These are phyloP conservation scores for Pichia sp. DNA, from an alignment of 1,139 yeast genomes.

Conservation along the genomic window DNA sequence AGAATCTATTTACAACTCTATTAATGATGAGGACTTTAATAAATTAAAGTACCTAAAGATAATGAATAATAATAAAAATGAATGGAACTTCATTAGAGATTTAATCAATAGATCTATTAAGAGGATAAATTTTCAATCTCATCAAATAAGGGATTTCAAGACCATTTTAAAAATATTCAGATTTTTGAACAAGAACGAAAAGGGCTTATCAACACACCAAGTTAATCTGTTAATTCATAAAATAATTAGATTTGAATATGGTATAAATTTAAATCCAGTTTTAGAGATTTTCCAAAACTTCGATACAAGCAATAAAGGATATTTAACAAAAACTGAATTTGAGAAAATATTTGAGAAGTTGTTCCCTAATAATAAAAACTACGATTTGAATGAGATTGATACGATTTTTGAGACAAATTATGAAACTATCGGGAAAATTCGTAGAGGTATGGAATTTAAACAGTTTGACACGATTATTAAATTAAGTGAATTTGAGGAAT, in stretches of 20 bases:
- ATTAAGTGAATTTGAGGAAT: constrained; percentile 14
- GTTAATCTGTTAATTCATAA: constrained; percentile 9
- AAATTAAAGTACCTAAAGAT: background rate
- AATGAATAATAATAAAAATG: background rate
- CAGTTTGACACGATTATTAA: constrained; percentile 21
- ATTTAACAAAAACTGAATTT: constrained; percentile 63
- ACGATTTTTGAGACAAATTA: constrained; percentile 25
- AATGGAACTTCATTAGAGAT: constrained; percentile 6
- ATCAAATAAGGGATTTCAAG: constrained; percentile 13
- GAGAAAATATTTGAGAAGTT: constrained; percentile 48
- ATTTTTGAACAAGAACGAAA: constrained; percentile 1
- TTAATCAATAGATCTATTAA: constrained; percentile 5
- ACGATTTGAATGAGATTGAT: constrained; percentile 18
- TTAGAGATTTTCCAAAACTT: constrained; percentile 16
- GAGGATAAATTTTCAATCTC: constrained; percentile 7
- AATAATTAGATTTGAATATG: constrained; percentile 10
- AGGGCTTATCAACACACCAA: background rate
- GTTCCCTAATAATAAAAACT: background rate
- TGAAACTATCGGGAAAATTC: constrained; percentile 14
- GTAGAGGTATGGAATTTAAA: constrained; percentile 22
- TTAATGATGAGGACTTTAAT: background rate
- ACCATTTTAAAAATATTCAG: constrained; percentile 9
- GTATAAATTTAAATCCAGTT: constrained; percentile 11
- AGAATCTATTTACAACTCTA: background rate
- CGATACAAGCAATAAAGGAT: constrained; percentile 30